Evolutionary conservation across 495 filamentous ascomycete genomes (phyloP).

Genomic region (Cladorrhinum samala): DNA sequence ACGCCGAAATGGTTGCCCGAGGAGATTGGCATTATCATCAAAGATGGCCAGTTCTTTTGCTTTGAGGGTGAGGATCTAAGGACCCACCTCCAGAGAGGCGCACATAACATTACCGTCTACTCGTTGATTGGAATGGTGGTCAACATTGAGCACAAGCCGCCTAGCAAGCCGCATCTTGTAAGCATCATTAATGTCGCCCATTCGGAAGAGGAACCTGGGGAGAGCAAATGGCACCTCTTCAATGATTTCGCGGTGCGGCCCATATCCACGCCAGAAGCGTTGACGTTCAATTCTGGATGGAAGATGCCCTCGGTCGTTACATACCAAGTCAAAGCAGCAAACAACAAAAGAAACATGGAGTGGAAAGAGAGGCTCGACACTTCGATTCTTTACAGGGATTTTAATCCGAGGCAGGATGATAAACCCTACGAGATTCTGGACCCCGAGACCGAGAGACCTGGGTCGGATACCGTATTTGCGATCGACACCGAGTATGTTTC

Average conservation of each 20-base stretch:
- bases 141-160: constrained; percentile 76
- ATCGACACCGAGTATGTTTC: constrained; percentile 95
- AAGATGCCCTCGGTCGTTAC: constrained; percentile 82
- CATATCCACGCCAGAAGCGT: constrained; percentile 70
- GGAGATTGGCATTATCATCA: constrained; percentile 82
- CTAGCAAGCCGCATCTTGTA: constrained; percentile 85
- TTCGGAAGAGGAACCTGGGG: constrained; percentile 49
- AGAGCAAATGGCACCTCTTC: constrained; percentile 83
- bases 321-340: constrained; percentile 71
- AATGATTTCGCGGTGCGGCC: constrained; percentile 92
- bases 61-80: constrained; percentile 83
- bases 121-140: constrained; percentile 87
- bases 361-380: constrained; percentile 85
- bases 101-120: constrained; percentile 72
- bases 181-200: constrained; percentile 83
- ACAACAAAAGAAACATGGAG: constrained; percentile 68
- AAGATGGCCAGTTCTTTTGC: constrained; percentile 77
- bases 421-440: constrained; percentile 56
- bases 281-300: constrained; percentile 83
- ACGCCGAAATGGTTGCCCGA: constrained; percentile 86
- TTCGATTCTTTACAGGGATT: constrained; percentile 69
- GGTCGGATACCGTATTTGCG: constrained; percentile 66
- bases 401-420: constrained; percentile 30
- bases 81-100: constrained; percentile 55
- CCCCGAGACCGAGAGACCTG: constrained; percentile 57